These are phyloP conservation scores for Escallonia herrerae DNA, from an alignment of 129 eudicot species.

Conservation along the genomic window DNA sequence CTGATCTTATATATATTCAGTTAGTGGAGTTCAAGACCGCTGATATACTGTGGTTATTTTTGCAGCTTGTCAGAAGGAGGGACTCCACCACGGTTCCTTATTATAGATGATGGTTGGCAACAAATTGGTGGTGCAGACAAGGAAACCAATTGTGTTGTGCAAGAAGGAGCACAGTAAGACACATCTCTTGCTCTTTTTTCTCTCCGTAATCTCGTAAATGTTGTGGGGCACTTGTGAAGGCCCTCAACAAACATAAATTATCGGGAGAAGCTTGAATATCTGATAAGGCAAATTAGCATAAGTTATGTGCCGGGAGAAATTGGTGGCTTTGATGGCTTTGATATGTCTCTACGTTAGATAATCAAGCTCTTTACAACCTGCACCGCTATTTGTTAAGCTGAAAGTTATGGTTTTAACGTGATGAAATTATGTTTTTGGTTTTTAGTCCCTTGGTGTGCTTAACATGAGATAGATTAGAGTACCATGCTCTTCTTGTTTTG, in stretches of 20 bases:
- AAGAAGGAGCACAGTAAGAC: slow-evolving; percentile 92
- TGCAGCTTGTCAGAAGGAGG: slow-evolving; percentile 78
- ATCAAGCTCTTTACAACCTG: too few species aligned
- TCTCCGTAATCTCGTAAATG: background rate
- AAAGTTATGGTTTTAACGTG: too few species aligned
- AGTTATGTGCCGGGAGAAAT: too few species aligned
- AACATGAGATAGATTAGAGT: too few species aligned
- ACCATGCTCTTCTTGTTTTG: too few species aligned
- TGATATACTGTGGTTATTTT: background rate
- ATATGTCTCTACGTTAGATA: too few species aligned
- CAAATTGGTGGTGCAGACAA: slow-evolving; percentile 58
- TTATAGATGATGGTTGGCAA: slow-evolving; percentile 98
- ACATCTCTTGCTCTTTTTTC: background rate
- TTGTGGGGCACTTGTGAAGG: background rate
- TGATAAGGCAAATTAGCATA: too few species aligned
- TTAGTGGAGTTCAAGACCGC: background rate
- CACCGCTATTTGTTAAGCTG: too few species aligned
- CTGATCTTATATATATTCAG: background rate
- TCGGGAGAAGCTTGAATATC: too few species aligned
- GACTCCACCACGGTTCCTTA: slow-evolving; percentile 75
- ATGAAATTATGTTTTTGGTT: too few species aligned
- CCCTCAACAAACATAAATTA: background rate
- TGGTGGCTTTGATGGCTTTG: too few species aligned
- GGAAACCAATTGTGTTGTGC: slow-evolving; percentile 43
- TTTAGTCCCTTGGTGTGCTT: too few species aligned